Percentiles rank a stretch among this genome's conserved stretches.
Evolutionary conservation across 176 grass and related monocot species (phyloP).

Genomic region (Zea mays): DNA sequence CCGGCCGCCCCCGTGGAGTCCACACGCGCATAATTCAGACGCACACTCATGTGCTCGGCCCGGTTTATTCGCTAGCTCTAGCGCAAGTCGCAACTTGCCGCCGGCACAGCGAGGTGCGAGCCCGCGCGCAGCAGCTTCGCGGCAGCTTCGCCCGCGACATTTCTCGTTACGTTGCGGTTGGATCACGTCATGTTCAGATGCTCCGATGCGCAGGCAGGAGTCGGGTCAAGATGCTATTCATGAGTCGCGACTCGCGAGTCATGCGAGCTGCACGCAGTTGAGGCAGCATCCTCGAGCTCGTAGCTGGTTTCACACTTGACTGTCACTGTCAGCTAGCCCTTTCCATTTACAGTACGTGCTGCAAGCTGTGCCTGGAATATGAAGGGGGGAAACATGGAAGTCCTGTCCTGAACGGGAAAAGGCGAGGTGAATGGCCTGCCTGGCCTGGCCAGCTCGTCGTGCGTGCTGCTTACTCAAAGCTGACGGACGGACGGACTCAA

Average conservation of each 20-base stretch:
- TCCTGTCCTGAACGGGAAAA: neutral
- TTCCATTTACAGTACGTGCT: neutral
- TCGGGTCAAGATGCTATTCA: neutral
- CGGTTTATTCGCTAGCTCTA: neutral
- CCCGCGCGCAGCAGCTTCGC: neutral
- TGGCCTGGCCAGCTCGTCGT: neutral
- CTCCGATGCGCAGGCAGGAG: neutral
- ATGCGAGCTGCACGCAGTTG: neutral
- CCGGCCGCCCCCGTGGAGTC: constrained; percentile 10
- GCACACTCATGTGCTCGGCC: constrained; percentile 25
- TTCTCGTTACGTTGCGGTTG: constrained; percentile 17
- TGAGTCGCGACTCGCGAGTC: neutral
- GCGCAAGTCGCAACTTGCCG: neutral
- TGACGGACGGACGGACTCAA: constrained; percentile 23
- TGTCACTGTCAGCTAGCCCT: neutral
- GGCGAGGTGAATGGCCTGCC: neutral
- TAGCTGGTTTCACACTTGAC: constrained; percentile 1
- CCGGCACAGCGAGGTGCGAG: neutral
- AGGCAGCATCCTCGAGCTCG: neutral
- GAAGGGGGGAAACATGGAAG: neutral
- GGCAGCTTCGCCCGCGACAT: constrained; percentile 38
- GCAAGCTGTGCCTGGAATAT: neutral
- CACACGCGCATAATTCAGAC: constrained; percentile 29
- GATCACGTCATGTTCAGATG: constrained; percentile 22
- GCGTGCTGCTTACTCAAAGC: constrained; percentile 46